Evolutionary conservation across 2,329 filamentous ascomycete genomes (phyloP), one percentile per base, ranked within the genome.

Genomic region (Cladosporium sphaerospermum): DNA sequence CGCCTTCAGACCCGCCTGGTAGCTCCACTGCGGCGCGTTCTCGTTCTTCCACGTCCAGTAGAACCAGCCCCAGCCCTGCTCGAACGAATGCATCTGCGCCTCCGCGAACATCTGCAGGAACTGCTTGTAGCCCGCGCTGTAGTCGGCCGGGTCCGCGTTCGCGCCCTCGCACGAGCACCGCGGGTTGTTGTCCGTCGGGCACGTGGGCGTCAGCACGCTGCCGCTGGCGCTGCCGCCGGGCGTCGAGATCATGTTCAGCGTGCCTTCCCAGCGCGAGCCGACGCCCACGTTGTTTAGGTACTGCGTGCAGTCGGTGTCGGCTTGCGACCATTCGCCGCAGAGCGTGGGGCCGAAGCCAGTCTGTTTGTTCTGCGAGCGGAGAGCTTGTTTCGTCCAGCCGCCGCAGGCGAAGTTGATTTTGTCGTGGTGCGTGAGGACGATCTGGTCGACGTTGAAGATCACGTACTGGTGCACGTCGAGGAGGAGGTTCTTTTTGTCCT

Each of bases 1-100:
- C 1, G 86, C 86, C 49, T 79, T 79, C 57, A 91, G 75, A 0
- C 89, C 91, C 58, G 83, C 77, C 71, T 91, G 84, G 75, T 93
- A 96, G 68, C 90, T 96, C 93, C 93, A 99, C 73, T 96, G 89
- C 55, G 84, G 77, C 45, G 87, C 84, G 59, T 73, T 78, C 75
- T 97, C 92, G 31, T 92, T 96, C 72, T 90, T 82, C 92, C 93
- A 95, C 33, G 91, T 97, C 93, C 93, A 99, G 73, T 99, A 99
- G 74, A 95, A 96, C 93, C 93, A 99, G 45, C 93, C 93, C 85
- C 88, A 93, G 5, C 88, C 89, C 58, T 85, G 84, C 71, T 97
- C 92, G 66, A 97, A 99, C 55, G 85, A 88, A 62, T 85, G 79
- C 89, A 99, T 99, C 74, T 99, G 93, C 51, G 91, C 93, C 71